Evolutionary conservation across 2,329 filamentous ascomycete species (phyloP).

Genomic region (Hysterium pulicare): DNA sequence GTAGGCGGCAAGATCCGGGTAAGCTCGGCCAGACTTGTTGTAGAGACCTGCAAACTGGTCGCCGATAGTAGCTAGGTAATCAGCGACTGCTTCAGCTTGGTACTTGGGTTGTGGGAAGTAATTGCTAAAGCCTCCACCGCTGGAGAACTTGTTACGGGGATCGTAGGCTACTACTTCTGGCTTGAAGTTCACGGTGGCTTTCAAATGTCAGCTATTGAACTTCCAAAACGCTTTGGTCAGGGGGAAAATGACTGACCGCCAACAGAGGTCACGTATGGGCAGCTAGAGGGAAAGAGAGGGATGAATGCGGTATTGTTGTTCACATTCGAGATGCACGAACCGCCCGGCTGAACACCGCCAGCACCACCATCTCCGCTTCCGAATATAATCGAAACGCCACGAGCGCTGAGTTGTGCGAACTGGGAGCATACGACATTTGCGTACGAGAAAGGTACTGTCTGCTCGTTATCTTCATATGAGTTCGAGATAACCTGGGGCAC

Average conservation of each 20-base stretch:
- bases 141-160: slow-evolving; percentile 14
- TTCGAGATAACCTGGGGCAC: slow-evolving; percentile 57
- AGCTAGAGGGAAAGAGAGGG: slow-evolving; percentile 49
- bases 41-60: slow-evolving; percentile 38
- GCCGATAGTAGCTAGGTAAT: slow-evolving; percentile 41
- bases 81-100: slow-evolving; percentile 40
- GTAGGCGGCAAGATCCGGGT: slow-evolving; percentile 51
- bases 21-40: slow-evolving; percentile 46
- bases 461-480: slow-evolving; percentile 59
- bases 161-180: slow-evolving; percentile 10
- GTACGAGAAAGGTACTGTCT: slow-evolving; percentile 55
- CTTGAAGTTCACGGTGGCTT: slow-evolving; percentile 12
- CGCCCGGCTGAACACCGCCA: too few species aligned
- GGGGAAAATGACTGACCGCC: too few species aligned
- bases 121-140: slow-evolving; percentile 18
- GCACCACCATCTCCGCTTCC: slow-evolving; percentile 59
- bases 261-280: slow-evolving; percentile 52
- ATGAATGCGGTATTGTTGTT: slow-evolving; percentile 42
- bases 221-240: too few species aligned
- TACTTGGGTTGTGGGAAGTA: slow-evolving; percentile 43
- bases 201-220: slow-evolving; percentile 25
- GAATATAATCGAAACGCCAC: slow-evolving; percentile 58
- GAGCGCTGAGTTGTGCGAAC: slow-evolving; percentile 58
- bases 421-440: slow-evolving; percentile 57
- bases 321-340: slow-evolving; percentile 51